Evolutionary conservation across 1,284 basidiomycete genomes (phyloP).

Genomic region (Filobasidium uniguttulatum): DNA sequence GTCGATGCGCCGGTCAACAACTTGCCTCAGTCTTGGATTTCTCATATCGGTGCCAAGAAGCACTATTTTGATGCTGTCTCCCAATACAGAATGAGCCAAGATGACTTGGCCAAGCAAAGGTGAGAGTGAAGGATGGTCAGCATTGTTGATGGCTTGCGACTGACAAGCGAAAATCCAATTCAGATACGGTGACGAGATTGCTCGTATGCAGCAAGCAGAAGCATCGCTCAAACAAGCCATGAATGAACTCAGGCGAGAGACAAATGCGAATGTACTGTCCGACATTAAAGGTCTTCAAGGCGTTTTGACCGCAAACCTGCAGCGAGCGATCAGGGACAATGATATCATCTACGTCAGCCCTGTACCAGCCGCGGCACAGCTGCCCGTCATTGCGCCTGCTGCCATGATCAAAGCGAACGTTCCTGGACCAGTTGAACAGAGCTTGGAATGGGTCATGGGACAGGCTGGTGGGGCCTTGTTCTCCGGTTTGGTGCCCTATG

Average conservation of each 20-base stretch:
- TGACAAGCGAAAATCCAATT: neutral
- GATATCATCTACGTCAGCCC: slow-evolving; percentile 90
- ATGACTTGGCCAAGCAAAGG: slow-evolving; percentile 76
- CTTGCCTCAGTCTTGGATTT: slow-evolving; percentile 56
- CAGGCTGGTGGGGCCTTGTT: slow-evolving; percentile 52
- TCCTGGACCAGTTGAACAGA: slow-evolving; percentile 52
- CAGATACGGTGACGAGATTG: slow-evolving; percentile 75
- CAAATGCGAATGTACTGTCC: slow-evolving; percentile 50
- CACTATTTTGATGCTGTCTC: slow-evolving; percentile 82
- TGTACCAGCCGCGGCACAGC: slow-evolving; percentile 57
- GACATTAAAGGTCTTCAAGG: slow-evolving; percentile 66
- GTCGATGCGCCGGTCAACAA: slow-evolving; percentile 32
- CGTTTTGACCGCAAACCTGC: slow-evolving; percentile 42
- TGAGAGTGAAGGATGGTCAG: slow-evolving; percentile 23
- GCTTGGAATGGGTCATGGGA: slow-evolving; percentile 34
- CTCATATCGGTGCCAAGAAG: slow-evolving; percentile 69
- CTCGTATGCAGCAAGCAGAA: slow-evolving; percentile 56
- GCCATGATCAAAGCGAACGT: slow-evolving; percentile 54
- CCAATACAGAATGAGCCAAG: slow-evolving; percentile 75
- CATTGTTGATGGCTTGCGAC: neutral
- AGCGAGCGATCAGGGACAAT: slow-evolving; percentile 77
- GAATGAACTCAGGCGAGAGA: slow-evolving; percentile 53
- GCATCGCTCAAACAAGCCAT: slow-evolving; percentile 57
- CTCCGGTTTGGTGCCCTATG: slow-evolving; percentile 65
- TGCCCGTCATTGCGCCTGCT: slow-evolving; percentile 53